Evolutionary conservation across 805 yeast species (phyloP), one percentile per base, ranked within the genome.

Genomic region (Yarrowia yakushimensis): DNA sequence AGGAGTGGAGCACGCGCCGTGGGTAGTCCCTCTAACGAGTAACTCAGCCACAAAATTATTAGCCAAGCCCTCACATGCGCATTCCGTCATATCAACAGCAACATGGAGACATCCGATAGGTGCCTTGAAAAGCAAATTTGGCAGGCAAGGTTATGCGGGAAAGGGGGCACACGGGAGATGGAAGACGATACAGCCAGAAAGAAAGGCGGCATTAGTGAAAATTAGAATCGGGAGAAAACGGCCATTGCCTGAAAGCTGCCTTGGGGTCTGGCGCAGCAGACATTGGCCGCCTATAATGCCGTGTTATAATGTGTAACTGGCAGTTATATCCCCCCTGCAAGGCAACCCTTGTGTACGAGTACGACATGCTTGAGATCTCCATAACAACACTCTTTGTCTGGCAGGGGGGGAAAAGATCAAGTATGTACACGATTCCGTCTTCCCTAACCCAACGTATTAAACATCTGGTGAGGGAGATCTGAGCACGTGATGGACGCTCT

Each of bases 121-220:
- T 45, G 52, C 52, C 20, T 45, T 20, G 34, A 45, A 45, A n/a
- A 45, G 52, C 52, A 45, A 45, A 45, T 45, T 36, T 45, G 52
- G 52, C 52, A 43, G 48, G 31, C 17, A 8, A 33, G 20, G 20
- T 20, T 10, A 27, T 17, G 33, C 33, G 22, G 50, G 9, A 28
- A 43, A 43, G 23, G n/a, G 31, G 10, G 31, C 31, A 33, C 36
- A 41, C 33, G 48, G 17, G 15, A 27, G 43, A 39, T 39, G 43
- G 18, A 7, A 22, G 10, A 22, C 1, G 12, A 13, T 5, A 10
- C 5, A 22, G 28, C 7, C 10, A 23, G 13, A 23, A 13, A 25
- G 17, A 22, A 22, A 13, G 13, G 48, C 27, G n/a, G 50, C 12
- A 34, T 17, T 28, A 45, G 52, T 45, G 52, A 30, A 30, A 45